These are phyloP conservation scores for Sextonia rubra DNA, from an alignment of 164 flowering plant genomes.

Conservation along the genomic window DNA sequence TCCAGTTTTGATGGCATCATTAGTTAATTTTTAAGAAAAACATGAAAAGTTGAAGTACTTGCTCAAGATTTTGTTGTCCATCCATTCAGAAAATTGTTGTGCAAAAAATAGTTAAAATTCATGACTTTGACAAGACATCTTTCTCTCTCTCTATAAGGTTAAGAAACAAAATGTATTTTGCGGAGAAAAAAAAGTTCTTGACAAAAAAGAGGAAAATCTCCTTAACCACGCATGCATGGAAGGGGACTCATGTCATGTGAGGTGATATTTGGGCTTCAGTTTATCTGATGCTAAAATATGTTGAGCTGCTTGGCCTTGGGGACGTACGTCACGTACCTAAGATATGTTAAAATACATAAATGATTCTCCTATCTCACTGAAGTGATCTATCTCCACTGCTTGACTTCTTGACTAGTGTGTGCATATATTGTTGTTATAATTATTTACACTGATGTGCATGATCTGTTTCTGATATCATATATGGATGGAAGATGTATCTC, in stretches of 20 bases:
- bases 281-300: neutral
- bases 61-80: neutral
- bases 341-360: neutral
- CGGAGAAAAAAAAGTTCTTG: too few species aligned
- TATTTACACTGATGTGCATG: neutral
- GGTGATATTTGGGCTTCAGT: too few species aligned
- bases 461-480: too few species aligned
- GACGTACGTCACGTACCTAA: neutral
- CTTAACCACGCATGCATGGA: too few species aligned
- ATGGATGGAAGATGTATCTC: neutral
- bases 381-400: neutral
- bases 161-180: too few species aligned
- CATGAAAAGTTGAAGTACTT: neutral
- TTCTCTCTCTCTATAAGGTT: neutral
- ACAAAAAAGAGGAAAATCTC: neutral
- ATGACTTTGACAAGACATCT: neutral
- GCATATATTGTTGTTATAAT: neutral
- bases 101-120: neutral
- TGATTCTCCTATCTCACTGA: neutral
- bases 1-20: too few species aligned
- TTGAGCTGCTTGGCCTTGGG: neutral
- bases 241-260: too few species aligned
- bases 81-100: neutral
- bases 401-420: neutral
- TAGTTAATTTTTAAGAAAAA: neutral